Evolutionary conservation across 768 basidiomycete genomes (phyloP), one percentile per base, ranked within the genome.

Genomic region (Antrodiella citrinella): DNA sequence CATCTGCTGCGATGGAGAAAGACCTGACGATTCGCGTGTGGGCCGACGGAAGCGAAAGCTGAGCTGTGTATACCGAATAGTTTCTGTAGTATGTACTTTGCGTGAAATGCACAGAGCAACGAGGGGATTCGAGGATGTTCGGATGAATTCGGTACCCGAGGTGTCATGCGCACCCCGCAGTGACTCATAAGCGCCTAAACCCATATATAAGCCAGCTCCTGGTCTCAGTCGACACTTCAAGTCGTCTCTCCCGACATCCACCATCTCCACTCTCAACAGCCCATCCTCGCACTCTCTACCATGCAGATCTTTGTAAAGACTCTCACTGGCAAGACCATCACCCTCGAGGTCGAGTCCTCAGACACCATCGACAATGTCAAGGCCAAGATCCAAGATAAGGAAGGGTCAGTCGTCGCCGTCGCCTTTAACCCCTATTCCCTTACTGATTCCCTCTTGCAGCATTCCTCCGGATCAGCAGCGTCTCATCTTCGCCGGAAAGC

Each of bases 341-440:
- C 82, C 48, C 77, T 83, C 50, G 82, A 83, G 72, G 81, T 82
- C 45, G 82, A 82, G 67, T 81, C 80, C 42, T 82, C 80, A 2
- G 80, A 82, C 62, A 82, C 81, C 53, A 82, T 83, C 53, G 80
- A 82, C 59, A 82, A 82, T 48, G 81, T 82, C 47, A 83, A 82
- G 70, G 77, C 82, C 60, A 90, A 89, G 79, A 89, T 90, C 60
- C 87, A 91, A 68, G 87, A 91, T 71, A 89, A 91, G 74, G 88
- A 89, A 65, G 83, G 82, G 84, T 82, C 54, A 62, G 77, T 62
- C n/a, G 44, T 23, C 2, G 12, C 11, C 26, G 23, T 48, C 2
- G 25, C 43, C 2, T 26, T 7, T 40, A 7, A 1, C 10, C 2
- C 20, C 1, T 7, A 15, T 5, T 26, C 11, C 7, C 22, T 47